Evolutionary conservation across 2,329 filamentous ascomycete genomes (phyloP), one percentile per base, ranked within the genome.

Genomic region (Aspergillus fischeri): DNA sequence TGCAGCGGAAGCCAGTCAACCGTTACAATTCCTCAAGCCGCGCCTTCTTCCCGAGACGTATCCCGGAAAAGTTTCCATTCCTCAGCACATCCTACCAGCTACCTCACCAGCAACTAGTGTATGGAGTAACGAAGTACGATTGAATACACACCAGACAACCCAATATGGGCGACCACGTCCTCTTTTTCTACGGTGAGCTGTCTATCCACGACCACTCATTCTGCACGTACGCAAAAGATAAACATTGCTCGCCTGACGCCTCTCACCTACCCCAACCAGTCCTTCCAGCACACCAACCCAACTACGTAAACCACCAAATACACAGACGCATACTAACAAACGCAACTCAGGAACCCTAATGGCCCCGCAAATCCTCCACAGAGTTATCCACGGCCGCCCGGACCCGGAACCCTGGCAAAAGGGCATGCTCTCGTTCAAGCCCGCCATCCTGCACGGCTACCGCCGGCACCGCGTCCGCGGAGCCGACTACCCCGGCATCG

Each of bases 361-460:
- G 92, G 89, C 88, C n/a, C 86, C 89, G 0, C 85, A 89, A 68
- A 87, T 97, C 67, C 91, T 97, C 65, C 88, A 89, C 76, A 88
- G 89, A 35, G 92, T 96, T 47, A 90, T 90, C 73, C 90, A 92
- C 75, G 84, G 86, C 63, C 75, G 76, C 8, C 72, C 77, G 17
- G 81, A 60, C 68, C 83, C 68, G 38, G 82, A 72, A 67, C 80
- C 72, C 72, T 80, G 77, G 61, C 80, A 81, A 69, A 77, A 75
- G 57, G 71, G 73, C 11, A 74, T 83, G 49, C 77, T 93, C 38
- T 84, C 84, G 60, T 83, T 91, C 70, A 81, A 80, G 0, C 90
- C 91, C 0, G 92, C 92, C 14, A 77, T 95, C n/a, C 82, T 97
- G 0, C 83, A 86, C 59, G 79, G 82, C 48, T 88, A 89, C 76